A percentile compares a stretch with the other conserved stretches of the same genome.
These are phyloP conservation scores for Chalciporus sphaerocephalus DNA, from an alignment of 768 basidiomycete genomes.

Conservation along the genomic window DNA sequence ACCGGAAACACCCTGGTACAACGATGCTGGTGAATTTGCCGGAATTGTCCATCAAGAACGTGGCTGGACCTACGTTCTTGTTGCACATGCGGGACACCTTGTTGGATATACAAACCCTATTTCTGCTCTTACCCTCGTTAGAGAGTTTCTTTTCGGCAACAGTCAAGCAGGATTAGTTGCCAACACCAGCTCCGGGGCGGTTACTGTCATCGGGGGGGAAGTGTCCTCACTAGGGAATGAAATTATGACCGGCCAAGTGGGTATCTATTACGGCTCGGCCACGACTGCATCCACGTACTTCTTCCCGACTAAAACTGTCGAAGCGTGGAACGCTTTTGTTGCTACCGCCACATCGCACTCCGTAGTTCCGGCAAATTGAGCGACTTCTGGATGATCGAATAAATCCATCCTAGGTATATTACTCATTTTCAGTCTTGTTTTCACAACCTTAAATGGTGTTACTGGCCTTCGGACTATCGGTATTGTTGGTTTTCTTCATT, in stretches of 20 bases:
- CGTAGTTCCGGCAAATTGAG: neutral
- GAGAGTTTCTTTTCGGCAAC: constrained; percentile 64
- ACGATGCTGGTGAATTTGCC: constrained; percentile 53
- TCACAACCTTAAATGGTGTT: too few relatives aligned
- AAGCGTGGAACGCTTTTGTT: constrained; percentile 53
- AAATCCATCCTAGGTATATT: too few relatives aligned
- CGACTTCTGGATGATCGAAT: too few relatives aligned
- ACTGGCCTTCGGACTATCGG: too few relatives aligned
- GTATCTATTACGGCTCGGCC: constrained; percentile 51
- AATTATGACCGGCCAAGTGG: constrained; percentile 51
- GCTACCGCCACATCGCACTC: constrained; percentile 32
- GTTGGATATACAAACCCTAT: constrained; percentile 35
- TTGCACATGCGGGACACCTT: constrained; percentile 38
- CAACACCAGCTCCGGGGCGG: constrained; percentile 17
- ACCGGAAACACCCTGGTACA: constrained; percentile 65
- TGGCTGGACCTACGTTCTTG: constrained; percentile 45
- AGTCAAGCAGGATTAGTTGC: constrained; percentile 57
- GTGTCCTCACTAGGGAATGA: constrained; percentile 41
- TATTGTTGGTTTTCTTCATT: too few relatives aligned
- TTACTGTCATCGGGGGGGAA: constrained; percentile 48
- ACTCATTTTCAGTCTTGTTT: too few relatives aligned
- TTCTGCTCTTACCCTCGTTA: constrained; percentile 51
- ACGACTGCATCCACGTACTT: constrained; percentile 50
- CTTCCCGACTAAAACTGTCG: constrained; percentile 51
- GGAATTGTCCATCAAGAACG: constrained; percentile 76